Percentiles rank a stretch among this genome's conserved stretches.
Evolutionary conservation across 306 rosid genomes (phyloP).

Genomic region (Delonix regia): DNA sequence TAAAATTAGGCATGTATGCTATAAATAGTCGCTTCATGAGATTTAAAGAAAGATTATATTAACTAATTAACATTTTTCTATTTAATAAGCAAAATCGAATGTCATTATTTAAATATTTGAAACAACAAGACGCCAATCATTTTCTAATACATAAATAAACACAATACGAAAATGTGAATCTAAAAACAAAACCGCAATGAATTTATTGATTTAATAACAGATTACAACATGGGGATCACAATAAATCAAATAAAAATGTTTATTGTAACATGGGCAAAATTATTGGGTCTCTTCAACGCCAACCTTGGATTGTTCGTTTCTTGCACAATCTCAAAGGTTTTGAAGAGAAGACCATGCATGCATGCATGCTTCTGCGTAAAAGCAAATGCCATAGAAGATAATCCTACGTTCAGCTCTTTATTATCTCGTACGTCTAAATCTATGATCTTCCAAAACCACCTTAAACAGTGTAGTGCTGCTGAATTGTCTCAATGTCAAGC

Average conservation of each 20-base stretch:
- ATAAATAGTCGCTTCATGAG: no score
- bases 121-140: no score
- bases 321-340: background rate
- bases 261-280: background rate
- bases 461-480: constrained; percentile 88
- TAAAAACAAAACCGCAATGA: background rate
- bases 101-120: no score
- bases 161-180: no score
- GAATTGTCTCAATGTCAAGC: constrained; percentile 86
- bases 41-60: no score
- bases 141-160: no score
- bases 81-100: no score
- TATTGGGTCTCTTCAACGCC: background rate
- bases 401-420: constrained; percentile 26
- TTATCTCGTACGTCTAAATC: constrained; percentile 10
- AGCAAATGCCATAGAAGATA: constrained; percentile 26
- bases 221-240: background rate
- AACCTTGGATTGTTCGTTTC: background rate
- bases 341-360: background rate
- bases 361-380: constrained; percentile 29
- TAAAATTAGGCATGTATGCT: no score
- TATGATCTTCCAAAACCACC: background rate
- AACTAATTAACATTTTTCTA: no score
- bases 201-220: background rate
- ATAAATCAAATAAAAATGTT: background rate